Base-by-base conservation (phyloP, 2,329 filamentous ascomycete species). In the Botrytis hyacinthi region DNA sequence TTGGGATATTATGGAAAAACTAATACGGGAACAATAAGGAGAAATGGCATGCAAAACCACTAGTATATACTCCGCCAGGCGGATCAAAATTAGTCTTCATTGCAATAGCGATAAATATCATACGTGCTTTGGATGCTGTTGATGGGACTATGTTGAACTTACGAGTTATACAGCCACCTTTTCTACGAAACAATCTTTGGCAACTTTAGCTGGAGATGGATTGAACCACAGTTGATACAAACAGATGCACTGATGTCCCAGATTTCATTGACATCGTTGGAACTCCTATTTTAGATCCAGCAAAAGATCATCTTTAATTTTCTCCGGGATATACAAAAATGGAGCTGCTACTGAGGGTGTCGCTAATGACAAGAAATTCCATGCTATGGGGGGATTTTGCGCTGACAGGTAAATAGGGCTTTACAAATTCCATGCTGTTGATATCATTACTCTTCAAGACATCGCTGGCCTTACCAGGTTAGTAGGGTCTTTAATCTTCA, bases 61-160 rank as follows among this genome's bases (percentile, higher is more conserved):
- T 87, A n/a, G 84, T 87, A 16, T 87, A 88, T 79, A 89, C 88
- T 2, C 83, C 85, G 6, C 82, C 83, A 37, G 83, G 83, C 29
- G 80, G 80, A 4, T 83, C 83, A 12, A 87, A 89, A 80, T 87
- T 85, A 73, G 84, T 90, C 59, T 89, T 86, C 76, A 80, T 88
- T 18, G 84, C 88, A 1, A 89, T 87, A 0, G 86, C 86, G 0
- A 86, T 88, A 77, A 89, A 89, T 79, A 87, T 87, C 67, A 79
- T 89, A 12, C 88, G 88, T 78, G 88, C 87, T 75, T 79, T 89
- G 59, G 82, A 89, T 77, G 86, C 86, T 0, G 86, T 86, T 76
- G 88, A 86, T 0, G 87, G 87, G 35, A 83, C 80, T 6, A 86
- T 89, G 37, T 76, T 88, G 29, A 78, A 80, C 0, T 82, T 81